Evolutionary conservation across 2,329 filamentous ascomycete species (phyloP).

Genomic region (Curvularia lunata): DNA sequence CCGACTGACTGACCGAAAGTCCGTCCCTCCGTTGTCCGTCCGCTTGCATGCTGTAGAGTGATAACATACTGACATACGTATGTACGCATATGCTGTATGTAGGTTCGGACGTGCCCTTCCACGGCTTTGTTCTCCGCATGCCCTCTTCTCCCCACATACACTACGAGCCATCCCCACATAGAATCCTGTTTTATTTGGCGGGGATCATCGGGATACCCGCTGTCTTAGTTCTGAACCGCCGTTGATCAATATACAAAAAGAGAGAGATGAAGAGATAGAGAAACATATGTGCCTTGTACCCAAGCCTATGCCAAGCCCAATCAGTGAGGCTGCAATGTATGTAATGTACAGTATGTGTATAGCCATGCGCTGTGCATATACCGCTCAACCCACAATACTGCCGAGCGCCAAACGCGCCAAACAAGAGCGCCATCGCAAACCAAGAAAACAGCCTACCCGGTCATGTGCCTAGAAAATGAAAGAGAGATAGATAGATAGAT

Average conservation of each 20-base stretch:
- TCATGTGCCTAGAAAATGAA: neutral
- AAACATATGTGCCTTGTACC: neutral
- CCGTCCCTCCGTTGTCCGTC: no score
- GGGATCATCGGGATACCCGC: neutral
- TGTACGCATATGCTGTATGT: no score
- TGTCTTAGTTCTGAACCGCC: neutral
- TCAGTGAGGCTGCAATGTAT: neutral
- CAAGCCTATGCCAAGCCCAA: neutral
- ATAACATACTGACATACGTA: no score
- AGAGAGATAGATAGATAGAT: neutral
- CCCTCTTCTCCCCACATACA: neutral
- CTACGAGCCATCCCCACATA: neutral
- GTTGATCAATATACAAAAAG: neutral
- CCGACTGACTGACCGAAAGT: no score
- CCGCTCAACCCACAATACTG: constrained; percentile 1
- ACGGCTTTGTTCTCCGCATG: neutral
- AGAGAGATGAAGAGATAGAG: neutral
- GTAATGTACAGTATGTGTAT: neutral
- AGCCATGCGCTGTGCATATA: neutral
- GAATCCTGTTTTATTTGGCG: neutral
- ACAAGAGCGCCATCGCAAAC: neutral
- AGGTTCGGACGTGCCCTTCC: no score
- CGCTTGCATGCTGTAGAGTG: no score
- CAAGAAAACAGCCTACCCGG: neutral
- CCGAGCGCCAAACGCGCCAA: constrained; percentile 6